Conservation (phyloP, 192 early-diverging fungal species). For the Coemansia sp. region DNA sequence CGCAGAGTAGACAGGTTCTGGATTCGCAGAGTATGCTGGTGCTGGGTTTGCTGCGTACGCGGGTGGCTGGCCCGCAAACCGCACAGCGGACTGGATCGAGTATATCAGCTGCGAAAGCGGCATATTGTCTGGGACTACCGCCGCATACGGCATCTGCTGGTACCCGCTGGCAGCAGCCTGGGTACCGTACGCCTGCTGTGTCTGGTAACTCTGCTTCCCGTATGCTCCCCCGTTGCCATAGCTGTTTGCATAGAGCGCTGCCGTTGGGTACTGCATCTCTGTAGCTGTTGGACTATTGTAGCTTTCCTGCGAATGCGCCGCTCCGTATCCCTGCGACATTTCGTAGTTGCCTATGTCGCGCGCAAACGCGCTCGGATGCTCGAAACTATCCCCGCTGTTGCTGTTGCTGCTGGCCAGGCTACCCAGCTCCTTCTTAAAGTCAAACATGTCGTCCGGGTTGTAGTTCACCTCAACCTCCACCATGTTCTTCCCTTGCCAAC, state of each 20-base stretch:
- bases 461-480: constrained; percentile 30
- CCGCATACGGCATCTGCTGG: constrained; percentile 12
- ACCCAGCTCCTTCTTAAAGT: constrained; percentile 15
- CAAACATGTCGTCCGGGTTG: constrained; percentile 22
- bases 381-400: constrained; percentile 13
- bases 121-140: constrained; percentile 33
- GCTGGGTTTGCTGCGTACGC: not conserved
- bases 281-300: not conserved
- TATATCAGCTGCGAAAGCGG: constrained; percentile 40
- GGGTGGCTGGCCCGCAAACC: constrained; percentile 12
- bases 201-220: constrained; percentile 1
- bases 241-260: constrained; percentile 2
- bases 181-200: not conserved
- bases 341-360: constrained; percentile 35
- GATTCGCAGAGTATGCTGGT: not conserved
- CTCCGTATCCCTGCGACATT: constrained; percentile 32
- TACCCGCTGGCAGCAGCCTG: constrained; percentile 2
- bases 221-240: too few relatives aligned
- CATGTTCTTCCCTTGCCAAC: constrained; percentile 19
- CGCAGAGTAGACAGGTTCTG: not conserved
- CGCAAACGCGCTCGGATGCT: constrained; percentile 33
- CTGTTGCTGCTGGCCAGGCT: not conserved
- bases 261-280: not conserved
- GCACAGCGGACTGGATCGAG: constrained; percentile 31
- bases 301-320: not conserved